Base-by-base conservation (phyloP, 1,139 yeast species). In the Hansenula sp. region DNA sequence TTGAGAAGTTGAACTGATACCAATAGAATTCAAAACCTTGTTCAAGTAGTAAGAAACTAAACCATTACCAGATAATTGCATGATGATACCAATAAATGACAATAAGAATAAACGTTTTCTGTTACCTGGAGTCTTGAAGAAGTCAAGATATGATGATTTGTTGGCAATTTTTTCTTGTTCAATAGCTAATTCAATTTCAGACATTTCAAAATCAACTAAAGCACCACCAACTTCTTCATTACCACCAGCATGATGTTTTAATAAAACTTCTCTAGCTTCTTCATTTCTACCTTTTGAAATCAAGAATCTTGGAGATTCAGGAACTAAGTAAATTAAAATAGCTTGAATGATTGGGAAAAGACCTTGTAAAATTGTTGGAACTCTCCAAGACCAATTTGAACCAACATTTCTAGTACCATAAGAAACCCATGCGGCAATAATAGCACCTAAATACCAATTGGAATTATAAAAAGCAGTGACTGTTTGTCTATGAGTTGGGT, bases 301-400 rank as follows among this genome's bases (percentile, higher is more conserved):
- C 57, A 74, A 71, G 64, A 65, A 85, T 67, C 95, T 76, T 52
- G 95, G 92, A 31, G 92, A 79, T 63, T 85, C 95, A 42, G 95
- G 95, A 58, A 72, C 59, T 9, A 61, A 44, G 40, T 54, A 61
- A 8, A 51, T 51, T 46, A 69, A 59, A 2, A 76, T 69, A n/a
- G 47, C 34, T 47, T 65, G 71, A 21, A 66, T 13, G 6, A 60
- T 16, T 14, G 77, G 73, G 50, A 65, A 56, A 27, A 58, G 51
- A 33, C 63, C 68, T 55, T 73, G 74, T 35, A 68, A 29, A 41
- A 64, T 53, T 9, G 71, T 58, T 29, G 75, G 75, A 31, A 68
- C 51, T 56, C 74, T 61, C 74, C 74, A 71, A 10, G 63, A 54
- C 69, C 73, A 66, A 34, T 57, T 57, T n/a, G 52, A 42, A 8